Conservation (phyloP, 139 green algal genomes). For the Picochlorum sp. region DNA sequence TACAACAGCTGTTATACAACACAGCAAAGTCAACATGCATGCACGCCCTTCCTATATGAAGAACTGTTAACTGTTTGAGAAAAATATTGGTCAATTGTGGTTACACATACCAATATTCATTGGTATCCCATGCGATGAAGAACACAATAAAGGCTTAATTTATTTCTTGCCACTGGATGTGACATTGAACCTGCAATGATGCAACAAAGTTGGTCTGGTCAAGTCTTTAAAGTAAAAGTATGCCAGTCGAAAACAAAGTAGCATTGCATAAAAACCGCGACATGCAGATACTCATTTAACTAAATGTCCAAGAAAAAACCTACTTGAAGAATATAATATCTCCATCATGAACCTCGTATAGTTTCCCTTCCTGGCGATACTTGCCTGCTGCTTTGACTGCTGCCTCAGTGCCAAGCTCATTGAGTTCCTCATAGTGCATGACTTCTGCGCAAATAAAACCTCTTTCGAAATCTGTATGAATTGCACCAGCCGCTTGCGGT, state of each 20-base stretch:
- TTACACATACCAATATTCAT: too few species aligned
- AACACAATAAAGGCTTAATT: background rate
- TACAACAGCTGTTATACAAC: too few species aligned
- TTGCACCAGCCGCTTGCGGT: slow-evolving; percentile 87
- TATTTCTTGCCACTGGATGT: background rate
- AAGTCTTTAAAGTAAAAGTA: background rate
- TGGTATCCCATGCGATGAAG: background rate
- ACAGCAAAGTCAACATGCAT: too few species aligned
- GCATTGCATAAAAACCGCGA: too few species aligned
- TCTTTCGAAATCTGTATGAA: slow-evolving; percentile 97
- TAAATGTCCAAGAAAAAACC: too few species aligned
- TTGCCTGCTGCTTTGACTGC: slow-evolving; percentile 91
- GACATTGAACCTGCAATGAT: background rate
- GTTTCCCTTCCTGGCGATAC: slow-evolving; percentile 95
- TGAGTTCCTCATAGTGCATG: slow-evolving; percentile 72
- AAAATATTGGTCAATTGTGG: too few species aligned
- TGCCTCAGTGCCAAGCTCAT: slow-evolving; percentile 65
- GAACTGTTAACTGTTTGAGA: too few species aligned
- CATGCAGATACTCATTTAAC: too few species aligned
- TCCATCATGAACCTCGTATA: slow-evolving; percentile 82
- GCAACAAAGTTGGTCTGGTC: background rate
- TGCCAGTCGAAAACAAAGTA: background rate
- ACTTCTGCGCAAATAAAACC: slow-evolving; percentile 99
- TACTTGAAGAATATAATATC: slow-evolving; percentile 97
- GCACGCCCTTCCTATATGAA: too few species aligned